These are phyloP conservation scores for Macrolepiota fuliginosa DNA, from an alignment of 768 basidiomycete species.

Conservation along the genomic window DNA sequence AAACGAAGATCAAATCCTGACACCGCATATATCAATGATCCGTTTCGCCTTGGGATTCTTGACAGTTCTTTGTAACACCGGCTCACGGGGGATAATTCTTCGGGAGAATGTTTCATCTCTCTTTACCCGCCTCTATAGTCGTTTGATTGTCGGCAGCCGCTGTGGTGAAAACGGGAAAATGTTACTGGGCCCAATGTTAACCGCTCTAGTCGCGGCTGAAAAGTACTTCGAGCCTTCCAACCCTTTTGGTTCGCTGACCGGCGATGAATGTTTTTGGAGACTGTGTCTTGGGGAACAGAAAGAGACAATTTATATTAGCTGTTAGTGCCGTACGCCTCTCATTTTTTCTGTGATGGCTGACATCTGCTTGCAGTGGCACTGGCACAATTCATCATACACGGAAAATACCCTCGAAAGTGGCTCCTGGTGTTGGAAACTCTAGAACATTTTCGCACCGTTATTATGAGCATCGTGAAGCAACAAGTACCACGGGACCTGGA, in stretches of 20 bases:
- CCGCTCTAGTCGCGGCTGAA: slow-evolving; percentile 3
- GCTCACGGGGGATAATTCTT: slow-evolving; percentile 7
- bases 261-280: slow-evolving; percentile 1
- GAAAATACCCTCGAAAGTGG: slow-evolving; percentile 27
- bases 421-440: slow-evolving; percentile 49
- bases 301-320: not conserved
- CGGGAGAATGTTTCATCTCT: slow-evolving; percentile 12
- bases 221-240: slow-evolving; percentile 1
- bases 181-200: slow-evolving; percentile 4
- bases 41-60: slow-evolving; percentile 11
- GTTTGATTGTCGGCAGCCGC: not conserved
- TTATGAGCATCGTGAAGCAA: slow-evolving; percentile 46
- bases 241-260: not conserved
- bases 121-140: not conserved
- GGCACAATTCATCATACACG: slow-evolving; percentile 20
- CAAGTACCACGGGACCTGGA: slow-evolving; percentile 46
- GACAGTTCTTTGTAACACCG: slow-evolving; percentile 7
- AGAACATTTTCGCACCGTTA: slow-evolving; percentile 48
- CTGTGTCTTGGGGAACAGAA: not conserved
- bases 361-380: slow-evolving; percentile 17
- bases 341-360: not conserved
- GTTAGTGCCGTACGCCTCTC: not conserved
- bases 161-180: not conserved
- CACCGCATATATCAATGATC: slow-evolving; percentile 2
- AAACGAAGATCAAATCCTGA: not conserved